Conservation (phyloP, 2,329 filamentous ascomycete species). For the Malbranchea cinnamomea region DNA sequence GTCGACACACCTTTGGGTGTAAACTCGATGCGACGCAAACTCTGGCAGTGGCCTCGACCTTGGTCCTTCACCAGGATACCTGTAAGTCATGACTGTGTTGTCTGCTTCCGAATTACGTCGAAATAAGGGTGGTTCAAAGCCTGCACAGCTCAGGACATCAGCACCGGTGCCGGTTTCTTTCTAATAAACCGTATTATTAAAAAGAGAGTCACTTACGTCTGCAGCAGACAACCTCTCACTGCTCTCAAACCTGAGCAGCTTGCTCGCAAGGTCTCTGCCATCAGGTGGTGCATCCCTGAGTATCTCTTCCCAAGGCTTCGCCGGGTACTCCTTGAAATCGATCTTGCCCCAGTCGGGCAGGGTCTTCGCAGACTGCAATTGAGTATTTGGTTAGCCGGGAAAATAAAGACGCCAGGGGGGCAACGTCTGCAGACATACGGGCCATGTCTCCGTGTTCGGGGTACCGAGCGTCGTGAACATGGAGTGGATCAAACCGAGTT, state of each 20-base stretch:
- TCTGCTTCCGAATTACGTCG: too few relatives aligned
- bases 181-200: not conserved
- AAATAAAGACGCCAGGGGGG: not conserved
- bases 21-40: too few relatives aligned
- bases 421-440: conserved; percentile 35
- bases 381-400: not conserved
- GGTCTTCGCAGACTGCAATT: conserved; percentile 20
- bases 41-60: too few relatives aligned
- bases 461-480: conserved; percentile 89
- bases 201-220: conserved; percentile 30
- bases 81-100: too few relatives aligned
- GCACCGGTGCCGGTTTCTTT: not conserved
- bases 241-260: conserved; percentile 59
- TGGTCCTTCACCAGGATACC: too few relatives aligned
- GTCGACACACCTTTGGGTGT: too few relatives aligned
- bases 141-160: not conserved
- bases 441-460: conserved; percentile 67
- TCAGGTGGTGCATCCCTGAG: conserved; percentile 43
- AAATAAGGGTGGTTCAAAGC: conserved; percentile 5
- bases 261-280: conserved; percentile 50
- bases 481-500: conserved; percentile 77
- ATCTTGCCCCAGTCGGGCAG: conserved; percentile 82
- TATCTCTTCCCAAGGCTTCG: conserved; percentile 52
- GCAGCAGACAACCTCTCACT: conserved; percentile 50
- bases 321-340: conserved; percentile 61